Conservation (phyloP, 768 basidiomycete genomes). For the Leccinum variicolor region DNA sequence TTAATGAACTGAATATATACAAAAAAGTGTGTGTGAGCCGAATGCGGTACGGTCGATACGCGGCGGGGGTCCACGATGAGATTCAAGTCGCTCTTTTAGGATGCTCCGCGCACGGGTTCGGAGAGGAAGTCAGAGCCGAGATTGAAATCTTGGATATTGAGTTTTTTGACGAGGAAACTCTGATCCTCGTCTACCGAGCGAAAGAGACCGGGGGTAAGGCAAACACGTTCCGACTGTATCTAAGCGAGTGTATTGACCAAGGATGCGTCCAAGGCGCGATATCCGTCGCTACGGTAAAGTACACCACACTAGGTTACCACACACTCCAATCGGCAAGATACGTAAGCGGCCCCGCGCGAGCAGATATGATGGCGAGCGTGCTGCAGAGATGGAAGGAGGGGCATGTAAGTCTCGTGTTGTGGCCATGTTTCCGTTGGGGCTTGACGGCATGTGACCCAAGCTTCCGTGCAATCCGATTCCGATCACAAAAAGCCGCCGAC, state of each 20-base stretch:
- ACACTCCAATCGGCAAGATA: conserved; percentile 43
- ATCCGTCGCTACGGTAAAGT: conserved; percentile 61
- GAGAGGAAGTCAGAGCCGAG: conserved; percentile 29
- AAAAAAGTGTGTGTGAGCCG: conserved; percentile 56
- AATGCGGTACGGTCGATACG: conserved; percentile 45
- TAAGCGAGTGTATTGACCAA: conserved; percentile 29
- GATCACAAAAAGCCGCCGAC: conserved; percentile 55
- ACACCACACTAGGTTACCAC: conserved; percentile 60
- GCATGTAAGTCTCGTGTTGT: conserved; percentile 51
- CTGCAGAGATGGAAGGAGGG: conserved; percentile 56
- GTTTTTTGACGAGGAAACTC: conserved; percentile 74
- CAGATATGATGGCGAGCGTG: conserved; percentile 61
- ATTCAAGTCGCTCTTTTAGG: conserved; percentile 50
- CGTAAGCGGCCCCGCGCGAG: conserved; percentile 55
- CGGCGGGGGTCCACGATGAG: conserved; percentile 35
- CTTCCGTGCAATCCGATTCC: conserved; percentile 44
- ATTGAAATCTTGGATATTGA: conserved; percentile 63
- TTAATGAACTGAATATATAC: conserved; percentile 32
- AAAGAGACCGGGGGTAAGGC: conserved; percentile 47
- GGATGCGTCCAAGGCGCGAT: conserved; percentile 42
- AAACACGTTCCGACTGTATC: conserved; percentile 16
- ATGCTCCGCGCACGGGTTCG: conserved; percentile 38
- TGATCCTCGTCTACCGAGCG: conserved; percentile 62
- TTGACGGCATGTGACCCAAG: conserved; percentile 39
- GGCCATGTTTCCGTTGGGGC: conserved; percentile 30